Base-by-base conservation (phyloP, 2,329 filamentous ascomycete species). In the Monosporascus ibericus region DNA sequence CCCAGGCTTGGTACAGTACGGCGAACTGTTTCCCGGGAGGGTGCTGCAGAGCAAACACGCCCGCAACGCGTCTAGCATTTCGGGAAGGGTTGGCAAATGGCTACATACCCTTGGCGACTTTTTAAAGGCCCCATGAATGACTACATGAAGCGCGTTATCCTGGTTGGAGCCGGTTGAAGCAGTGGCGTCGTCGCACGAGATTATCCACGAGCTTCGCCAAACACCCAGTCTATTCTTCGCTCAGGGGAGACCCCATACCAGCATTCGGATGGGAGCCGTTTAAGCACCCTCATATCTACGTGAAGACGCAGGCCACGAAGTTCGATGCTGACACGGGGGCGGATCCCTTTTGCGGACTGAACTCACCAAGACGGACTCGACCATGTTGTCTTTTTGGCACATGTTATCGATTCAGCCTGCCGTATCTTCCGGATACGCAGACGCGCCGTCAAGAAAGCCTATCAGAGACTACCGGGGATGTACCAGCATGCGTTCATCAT, bases 1-100 rank as follows among this genome's bases (percentile, higher is more conserved):
- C 6, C 65, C 72, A 0, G 85, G 85, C 0, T 72, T 87, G 1
- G 64, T 70, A 22, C 72, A 74, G 5, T 25, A 79, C 77, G 79
- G 84, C 60, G 50, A 65, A 6, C 59, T 63, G 5, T 81, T 79
- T 55, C 78, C 80, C 0, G 71, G 70, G 0, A 61, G 68, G 8
- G 75, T 88, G 22, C 74, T 74, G 2, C 85, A 88, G 61, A 88
- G 88, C 1, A 92, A 90, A 63, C 79, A 80, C 55, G 92, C 88
- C 61, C 79, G 87, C 14, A 76, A 36, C 3, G 42, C 53, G 5
- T 49, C 48, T 24, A 49, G 51, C 17, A 58, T 67, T 48, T 57
- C 52, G 47, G 69, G 62, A 14, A 73, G 72, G 60, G 65, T 67
- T 50, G 50, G 8, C 14, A 30, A 36, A 37, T 27, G 39, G 34